These are phyloP conservation scores for Penicillium olsonii DNA, from an alignment of 2,329 filamentous ascomycete species.

Conservation along the genomic window DNA sequence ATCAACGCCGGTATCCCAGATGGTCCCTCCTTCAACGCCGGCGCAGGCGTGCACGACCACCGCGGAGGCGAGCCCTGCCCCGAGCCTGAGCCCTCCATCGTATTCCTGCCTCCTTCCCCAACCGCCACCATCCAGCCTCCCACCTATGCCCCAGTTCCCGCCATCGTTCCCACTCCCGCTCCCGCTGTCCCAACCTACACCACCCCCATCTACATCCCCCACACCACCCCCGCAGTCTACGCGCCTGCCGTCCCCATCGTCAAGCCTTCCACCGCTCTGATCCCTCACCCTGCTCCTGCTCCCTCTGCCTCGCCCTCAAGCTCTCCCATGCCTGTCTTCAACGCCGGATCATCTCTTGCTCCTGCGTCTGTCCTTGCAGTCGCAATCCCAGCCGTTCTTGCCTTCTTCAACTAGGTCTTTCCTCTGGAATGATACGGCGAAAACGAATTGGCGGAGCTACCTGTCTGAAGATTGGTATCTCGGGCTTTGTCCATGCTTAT, in stretches of 20 bases:
- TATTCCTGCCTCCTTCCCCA: background rate
- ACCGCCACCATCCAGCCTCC: background rate
- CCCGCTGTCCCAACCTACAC: slow-evolving; percentile 17
- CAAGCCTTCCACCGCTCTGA: slow-evolving; percentile 20
- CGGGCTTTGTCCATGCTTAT: background rate
- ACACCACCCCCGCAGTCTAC: slow-evolving; percentile 15
- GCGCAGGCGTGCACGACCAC: slow-evolving; percentile 13
- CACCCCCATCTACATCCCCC: slow-evolving; percentile 21
- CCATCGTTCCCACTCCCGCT: slow-evolving; percentile 5
- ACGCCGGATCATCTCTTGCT: slow-evolving; percentile 20
- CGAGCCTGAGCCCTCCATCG: slow-evolving; percentile 14
- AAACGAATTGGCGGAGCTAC: background rate
- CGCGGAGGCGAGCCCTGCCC: slow-evolving; percentile 19
- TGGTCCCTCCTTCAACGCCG: slow-evolving; percentile 14
- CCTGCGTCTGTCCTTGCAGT: slow-evolving; percentile 19
- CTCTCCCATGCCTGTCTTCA: slow-evolving; percentile 17
- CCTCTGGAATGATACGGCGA: background rate
- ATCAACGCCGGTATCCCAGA: slow-evolving; percentile 19
- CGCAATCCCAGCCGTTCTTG: slow-evolving; percentile 19
- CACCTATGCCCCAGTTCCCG: background rate
- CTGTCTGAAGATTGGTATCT: background rate
- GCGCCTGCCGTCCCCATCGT: slow-evolving; percentile 7
- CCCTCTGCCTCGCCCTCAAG: slow-evolving; percentile 1
- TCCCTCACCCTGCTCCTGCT: slow-evolving; percentile 16
- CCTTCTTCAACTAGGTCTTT: slow-evolving; percentile 18